Base-by-base conservation (phyloP, 2,329 filamentous ascomycete species). In the Pseudocercospora cruenta region DNA sequence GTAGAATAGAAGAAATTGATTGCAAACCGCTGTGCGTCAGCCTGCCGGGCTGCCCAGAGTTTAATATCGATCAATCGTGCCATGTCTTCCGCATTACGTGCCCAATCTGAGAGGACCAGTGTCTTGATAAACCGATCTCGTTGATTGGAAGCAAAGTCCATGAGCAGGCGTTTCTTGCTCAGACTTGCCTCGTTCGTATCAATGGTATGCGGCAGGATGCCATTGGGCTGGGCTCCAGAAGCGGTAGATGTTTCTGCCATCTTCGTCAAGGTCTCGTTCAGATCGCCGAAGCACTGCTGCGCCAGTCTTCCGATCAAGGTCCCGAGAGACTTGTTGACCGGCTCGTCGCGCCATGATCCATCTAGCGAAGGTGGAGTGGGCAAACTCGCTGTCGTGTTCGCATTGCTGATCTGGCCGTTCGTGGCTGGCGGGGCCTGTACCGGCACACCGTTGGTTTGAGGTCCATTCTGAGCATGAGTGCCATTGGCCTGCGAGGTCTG, bases 111-210 rank as follows among this genome's bases (percentile, higher is more conserved):
- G 55, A 99, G 89, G 22, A 99, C 93, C 21, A 97, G 84, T 7
- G 94, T 87, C 81, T 99, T 98, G 77, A 96, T 92, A 84, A 96
- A 98, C 81, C 92, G 93, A 31, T 90, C 88, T 75, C 97, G 90
- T 74, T 91, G 88, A 22, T 88, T 86, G 76, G 94, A 90, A 8
- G 91, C 88, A 80, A 95, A 96, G 51, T 91, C 87, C 66, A 97
- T 80, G 61, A 97, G 78, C 39, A 84, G 80, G 28, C 87, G 80
- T 79, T 97, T 97, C 80, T 96, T 97, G 33, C 85, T 83, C 12
- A 91, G 74, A 74, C 92, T 94, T 67, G 90, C 88, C 45, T 79
- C 76, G 1, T 88, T 89, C 21, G 80, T 83, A 73, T 91, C 88
- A 2, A 75, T 71, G 3, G 75, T 74, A 60, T 78, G 78, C 31